Evolutionary conservation across 495 filamentous ascomycete genomes (phyloP), one percentile per base, ranked within the genome.

Genomic region (Schizothecium vesticola): DNA sequence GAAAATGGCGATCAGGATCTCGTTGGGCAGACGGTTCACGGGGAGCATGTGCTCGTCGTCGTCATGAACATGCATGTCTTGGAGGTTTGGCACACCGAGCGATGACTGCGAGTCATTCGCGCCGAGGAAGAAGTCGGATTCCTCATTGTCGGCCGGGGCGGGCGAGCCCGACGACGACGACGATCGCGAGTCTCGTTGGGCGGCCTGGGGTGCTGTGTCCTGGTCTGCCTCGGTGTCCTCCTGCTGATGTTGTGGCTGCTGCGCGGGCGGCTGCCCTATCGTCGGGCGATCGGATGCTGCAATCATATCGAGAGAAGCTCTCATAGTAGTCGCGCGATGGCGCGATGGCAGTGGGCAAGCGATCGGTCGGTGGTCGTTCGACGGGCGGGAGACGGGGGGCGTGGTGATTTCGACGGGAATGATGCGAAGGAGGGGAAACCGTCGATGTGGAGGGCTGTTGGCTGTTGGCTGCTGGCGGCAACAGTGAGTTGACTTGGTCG

Each of bases 1-100:
- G 80, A 99, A 97, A 65, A 97, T 91, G 74, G 88, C 86, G 70
- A 99, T 97, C 63, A 98, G 85, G 59, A 99, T 89, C 82, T 99
- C 96, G 71, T 93, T 92, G 13, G 96, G 96, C 29, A 99, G 86
- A 58, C 89, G 86, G 61, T 90, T 87, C 70, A 97, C 89, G 56
- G 94, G 93, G 22, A 92, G 88, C 8, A 83, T 73, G 70, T 86
- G 86, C 71, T 88, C 43, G 5, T 51, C 88, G 72, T 85, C 84
- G 68, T 89, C 86, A 67, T 73, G 73, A 28, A 86, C 80, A 43
- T 84, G 83, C 77, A 92, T 88, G 66, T 94, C 92, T 69, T 90
- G 86, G 64, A 91, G 82, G 51, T 89, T 92, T 25, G 87, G 86
- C 11, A 92, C 88, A 33, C 91, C 93, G 55, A 97, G 85, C 3